Evolutionary conservation across 2,329 filamentous ascomycete species (phyloP), one percentile per base, ranked within the genome.

Genomic region (Nothopassalora personata): DNA sequence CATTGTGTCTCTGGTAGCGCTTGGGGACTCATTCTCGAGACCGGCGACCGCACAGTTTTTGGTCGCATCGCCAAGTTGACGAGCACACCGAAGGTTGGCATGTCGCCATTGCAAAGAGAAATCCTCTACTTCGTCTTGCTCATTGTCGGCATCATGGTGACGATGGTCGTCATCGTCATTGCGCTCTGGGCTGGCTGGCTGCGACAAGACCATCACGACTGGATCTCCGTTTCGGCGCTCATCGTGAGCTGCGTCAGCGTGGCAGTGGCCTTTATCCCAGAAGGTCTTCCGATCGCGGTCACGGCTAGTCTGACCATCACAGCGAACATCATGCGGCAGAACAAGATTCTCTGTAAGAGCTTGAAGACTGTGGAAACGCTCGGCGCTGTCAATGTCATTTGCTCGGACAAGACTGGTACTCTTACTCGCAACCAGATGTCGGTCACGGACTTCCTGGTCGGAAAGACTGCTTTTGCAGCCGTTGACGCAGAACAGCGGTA

Each of bases 301-400:
- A 87, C 86, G 0, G 71, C 72, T 0, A 87, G 85, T 18, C 77
- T 92, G 63, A 91, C 88, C 0, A 91, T 92, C 60, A 87, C 84
- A 1, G 88, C 89, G 19, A 89, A 87, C 63, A 81, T 89, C 66
- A 91, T 92, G 89, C 81, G 81, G 63, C 86, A 87, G 74, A 86
- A 91, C 72, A 87, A 88, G 69, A 85, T 91, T 47, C 80, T 91
- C 8, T 91, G 88, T 83, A 91, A 91, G 74, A 89, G 86, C 0
- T 78, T 92, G 50, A 89, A 89, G 74, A 91, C 88, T 0, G 87
- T 90, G 0, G 88, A 91, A 73, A 91, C 88, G 0, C 79, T 91
- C 0, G 88, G 88, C 0, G 81, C 85, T 0, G 87, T 90, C 1
- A 88, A 86, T 0, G 83, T 89, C 7, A 86, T 91, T 45, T 90